Evolutionary conservation across 2,329 filamentous ascomycete genomes (phyloP).

Genomic region (Harringtonia aguacate): DNA sequence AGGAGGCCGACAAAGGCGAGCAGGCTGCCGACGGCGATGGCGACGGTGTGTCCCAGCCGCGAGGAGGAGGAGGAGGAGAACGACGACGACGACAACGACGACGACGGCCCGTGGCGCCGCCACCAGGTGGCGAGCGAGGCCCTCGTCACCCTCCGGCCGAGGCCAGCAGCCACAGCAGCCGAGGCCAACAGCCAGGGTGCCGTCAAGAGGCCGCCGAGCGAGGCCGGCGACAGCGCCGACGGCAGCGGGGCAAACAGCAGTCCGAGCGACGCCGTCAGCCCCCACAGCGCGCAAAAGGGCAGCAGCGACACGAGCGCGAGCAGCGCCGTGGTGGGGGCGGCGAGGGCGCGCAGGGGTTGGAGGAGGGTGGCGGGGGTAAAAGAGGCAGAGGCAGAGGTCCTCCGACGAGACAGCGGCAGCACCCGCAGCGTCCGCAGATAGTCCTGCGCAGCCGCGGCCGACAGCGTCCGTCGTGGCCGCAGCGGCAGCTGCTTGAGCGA

Average conservation of each 20-base stretch:
- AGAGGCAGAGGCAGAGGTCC: conserved; percentile 16
- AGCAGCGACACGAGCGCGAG: conserved; percentile 33
- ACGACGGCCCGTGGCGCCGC: conserved; percentile 13
- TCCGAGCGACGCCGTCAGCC: conserved; percentile 31
- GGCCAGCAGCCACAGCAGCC: too few relatives aligned
- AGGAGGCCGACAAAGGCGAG: conserved; percentile 31
- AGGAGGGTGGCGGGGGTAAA: too few relatives aligned
- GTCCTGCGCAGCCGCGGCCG: conserved; percentile 19
- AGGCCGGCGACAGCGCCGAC: conserved; percentile 25
- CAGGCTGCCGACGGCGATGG: conserved; percentile 24
- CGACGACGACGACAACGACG: not conserved
- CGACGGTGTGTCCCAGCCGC: conserved; percentile 4
- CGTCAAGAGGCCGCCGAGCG: conserved; percentile 32
- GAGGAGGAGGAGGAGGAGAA: too few relatives aligned
- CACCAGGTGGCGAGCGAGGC: conserved; percentile 12
- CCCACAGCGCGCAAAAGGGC: conserved; percentile 36
- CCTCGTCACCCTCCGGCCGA: conserved; percentile 15
- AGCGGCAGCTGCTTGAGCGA: conserved; percentile 17
- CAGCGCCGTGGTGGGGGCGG: conserved; percentile 38
- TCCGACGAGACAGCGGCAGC: too few relatives aligned
- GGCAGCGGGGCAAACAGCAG: conserved; percentile 35
- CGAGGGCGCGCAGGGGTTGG: conserved; percentile 35
- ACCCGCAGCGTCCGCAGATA: conserved; percentile 31
- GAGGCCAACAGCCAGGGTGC: conserved; percentile 32
- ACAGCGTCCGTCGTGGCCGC: conserved; percentile 17